Evolutionary conservation across 2,329 filamentous ascomycete genomes (phyloP).

Genomic region (Hawksworthiomyces lignivorus): DNA sequence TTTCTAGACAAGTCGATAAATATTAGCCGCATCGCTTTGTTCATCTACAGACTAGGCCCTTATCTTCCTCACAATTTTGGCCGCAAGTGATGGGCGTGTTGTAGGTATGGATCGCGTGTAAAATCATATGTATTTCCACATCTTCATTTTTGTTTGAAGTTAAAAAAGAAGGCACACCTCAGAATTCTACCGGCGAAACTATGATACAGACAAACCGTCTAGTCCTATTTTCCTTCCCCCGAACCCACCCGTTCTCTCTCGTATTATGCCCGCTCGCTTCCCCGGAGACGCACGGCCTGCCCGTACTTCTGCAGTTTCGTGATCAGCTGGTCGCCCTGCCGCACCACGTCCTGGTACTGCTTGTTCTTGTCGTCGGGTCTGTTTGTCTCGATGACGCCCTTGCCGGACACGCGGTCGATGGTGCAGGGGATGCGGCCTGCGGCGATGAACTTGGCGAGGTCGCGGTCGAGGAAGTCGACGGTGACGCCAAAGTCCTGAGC

Average conservation of each 20-base stretch:
- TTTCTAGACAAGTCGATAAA: no score
- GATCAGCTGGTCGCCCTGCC: slow-evolving; percentile 94
- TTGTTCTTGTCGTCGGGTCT: slow-evolving; percentile 98
- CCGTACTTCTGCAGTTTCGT: slow-evolving; percentile 99
- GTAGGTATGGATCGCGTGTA: no score
- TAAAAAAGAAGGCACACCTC: no score
- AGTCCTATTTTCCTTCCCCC: no score
- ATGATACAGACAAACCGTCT: neutral
- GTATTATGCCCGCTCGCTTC: slow-evolving; percentile 77
- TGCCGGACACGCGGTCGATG: slow-evolving; percentile 92
- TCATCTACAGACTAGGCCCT: no score
- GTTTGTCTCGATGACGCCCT: slow-evolving; percentile 97
- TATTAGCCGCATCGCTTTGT: no score
- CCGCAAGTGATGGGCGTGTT: no score
- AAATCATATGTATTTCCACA: no score
- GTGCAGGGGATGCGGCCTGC: slow-evolving; percentile 91
- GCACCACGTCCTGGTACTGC: slow-evolving; percentile 96
- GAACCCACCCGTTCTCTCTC: neutral
- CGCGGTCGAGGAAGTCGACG: slow-evolving; percentile 91
- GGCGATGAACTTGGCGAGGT: slow-evolving; percentile 95
- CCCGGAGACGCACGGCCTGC: slow-evolving; percentile 86
- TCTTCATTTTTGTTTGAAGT: no score
- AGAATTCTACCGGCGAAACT: no score
- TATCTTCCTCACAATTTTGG: no score
- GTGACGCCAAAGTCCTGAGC: slow-evolving; percentile 94